Evolutionary conservation across 495 filamentous ascomycete species (phyloP).

Genomic region (Hypomontagnella monticulosa): DNA sequence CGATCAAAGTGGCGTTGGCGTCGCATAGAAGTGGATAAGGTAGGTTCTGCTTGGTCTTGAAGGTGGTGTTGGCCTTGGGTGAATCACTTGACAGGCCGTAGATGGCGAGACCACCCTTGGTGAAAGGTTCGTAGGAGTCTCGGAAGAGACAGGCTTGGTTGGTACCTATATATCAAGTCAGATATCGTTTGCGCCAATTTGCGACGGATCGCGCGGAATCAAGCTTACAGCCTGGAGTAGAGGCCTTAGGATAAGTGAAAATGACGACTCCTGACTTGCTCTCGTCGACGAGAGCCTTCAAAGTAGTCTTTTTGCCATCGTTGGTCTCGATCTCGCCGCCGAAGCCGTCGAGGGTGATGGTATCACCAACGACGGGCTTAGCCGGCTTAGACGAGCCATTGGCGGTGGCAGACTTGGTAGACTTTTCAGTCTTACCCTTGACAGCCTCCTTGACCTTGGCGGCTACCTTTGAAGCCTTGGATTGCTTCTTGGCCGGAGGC

Average conservation of each 20-base stretch:
- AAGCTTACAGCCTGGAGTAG: slow-evolving; percentile 91
- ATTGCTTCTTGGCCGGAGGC: slow-evolving; percentile 63
- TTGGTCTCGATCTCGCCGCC: slow-evolving; percentile 87
- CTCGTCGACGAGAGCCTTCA: slow-evolving; percentile 79
- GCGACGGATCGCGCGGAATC: slow-evolving; percentile 12
- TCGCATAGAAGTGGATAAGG: slow-evolving; percentile 92
- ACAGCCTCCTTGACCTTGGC: slow-evolving; percentile 57
- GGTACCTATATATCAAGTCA: slow-evolving; percentile 69
- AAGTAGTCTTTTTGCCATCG: slow-evolving; percentile 78
- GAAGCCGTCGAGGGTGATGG: slow-evolving; percentile 73
- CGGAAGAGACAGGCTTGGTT: slow-evolving; percentile 93
- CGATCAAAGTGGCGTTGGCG: slow-evolving; percentile 72
- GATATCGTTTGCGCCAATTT: slow-evolving; percentile 25
- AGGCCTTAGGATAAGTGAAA: slow-evolving; percentile 96
- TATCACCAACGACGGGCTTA: slow-evolving; percentile 57
- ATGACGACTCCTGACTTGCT: slow-evolving; percentile 88
- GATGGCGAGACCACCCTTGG: slow-evolving; percentile 81
- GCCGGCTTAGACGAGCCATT: slow-evolving; percentile 45
- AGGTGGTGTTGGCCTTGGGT: slow-evolving; percentile 88
- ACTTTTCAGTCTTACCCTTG: slow-evolving; percentile 48
- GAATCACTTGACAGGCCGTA: slow-evolving; percentile 90
- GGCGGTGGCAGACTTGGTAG: slow-evolving; percentile 48
- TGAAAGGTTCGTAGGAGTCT: slow-evolving; percentile 79
- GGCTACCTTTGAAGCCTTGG: slow-evolving; percentile 54
- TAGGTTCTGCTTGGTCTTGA: slow-evolving; percentile 88